These are phyloP conservation scores for Xanthoconium purpureum DNA, from an alignment of 768 basidiomycete genomes.

Conservation along the genomic window DNA sequence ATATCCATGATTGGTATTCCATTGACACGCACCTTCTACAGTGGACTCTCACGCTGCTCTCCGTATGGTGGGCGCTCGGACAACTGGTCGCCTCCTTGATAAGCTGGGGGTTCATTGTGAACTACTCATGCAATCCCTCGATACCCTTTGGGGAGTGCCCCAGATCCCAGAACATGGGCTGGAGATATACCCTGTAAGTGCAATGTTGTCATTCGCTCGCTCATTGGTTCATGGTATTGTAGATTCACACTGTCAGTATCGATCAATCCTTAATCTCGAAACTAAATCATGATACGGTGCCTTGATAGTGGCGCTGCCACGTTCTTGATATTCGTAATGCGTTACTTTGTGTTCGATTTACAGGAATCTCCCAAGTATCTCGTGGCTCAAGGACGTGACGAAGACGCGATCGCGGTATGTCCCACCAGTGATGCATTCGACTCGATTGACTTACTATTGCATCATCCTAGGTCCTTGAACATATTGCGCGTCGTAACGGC, in stretches of 20 bases:
- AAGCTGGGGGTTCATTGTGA: conserved; percentile 55
- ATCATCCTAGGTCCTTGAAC: conserved; percentile 40
- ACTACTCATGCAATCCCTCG: conserved; percentile 46
- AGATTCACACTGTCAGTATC: conserved; percentile 42
- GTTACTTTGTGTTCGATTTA: conserved; percentile 55
- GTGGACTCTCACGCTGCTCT: conserved; percentile 54
- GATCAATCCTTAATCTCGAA: not conserved
- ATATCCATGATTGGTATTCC: not conserved
- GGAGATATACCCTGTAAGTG: conserved; percentile 52
- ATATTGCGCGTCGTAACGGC: conserved; percentile 48
- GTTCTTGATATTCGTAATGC: conserved; percentile 50
- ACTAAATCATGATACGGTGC: not conserved
- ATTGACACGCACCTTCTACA: conserved; percentile 15
- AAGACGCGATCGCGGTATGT: conserved; percentile 47
- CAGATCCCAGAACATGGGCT: conserved; percentile 54
- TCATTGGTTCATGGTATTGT: not conserved
- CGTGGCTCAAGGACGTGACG: conserved; percentile 53
- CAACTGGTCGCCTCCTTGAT: conserved; percentile 50
- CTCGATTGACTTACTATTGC: not conserved
- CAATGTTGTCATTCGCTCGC: not conserved
- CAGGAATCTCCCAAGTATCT: conserved; percentile 64
- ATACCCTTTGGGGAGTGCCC: conserved; percentile 39
- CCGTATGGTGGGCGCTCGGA: conserved; percentile 53
- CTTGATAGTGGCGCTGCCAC: conserved; percentile 44
- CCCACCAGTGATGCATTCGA: not conserved